Evolutionary conservation across 83 land plant genomes (phyloP).

Genomic region (Thuja plicata): DNA sequence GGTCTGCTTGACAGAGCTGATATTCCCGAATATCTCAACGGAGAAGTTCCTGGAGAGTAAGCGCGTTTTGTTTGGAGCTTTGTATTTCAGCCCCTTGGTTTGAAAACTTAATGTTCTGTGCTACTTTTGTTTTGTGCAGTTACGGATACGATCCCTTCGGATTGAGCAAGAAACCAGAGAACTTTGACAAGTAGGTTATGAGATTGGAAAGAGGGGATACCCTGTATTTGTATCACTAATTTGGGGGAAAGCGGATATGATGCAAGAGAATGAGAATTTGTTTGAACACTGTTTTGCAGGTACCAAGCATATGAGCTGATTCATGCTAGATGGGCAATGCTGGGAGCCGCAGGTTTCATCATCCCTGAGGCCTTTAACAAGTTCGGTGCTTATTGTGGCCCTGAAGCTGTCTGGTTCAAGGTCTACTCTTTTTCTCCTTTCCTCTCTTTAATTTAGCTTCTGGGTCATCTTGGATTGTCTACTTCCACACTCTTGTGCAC

Average conservation of each 20-base stretch:
- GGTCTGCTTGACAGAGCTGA: constrained; percentile 91
- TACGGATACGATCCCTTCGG: constrained; percentile 99
- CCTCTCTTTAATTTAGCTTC: neutral
- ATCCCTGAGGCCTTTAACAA: constrained; percentile 99
- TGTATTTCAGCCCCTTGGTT: neutral
- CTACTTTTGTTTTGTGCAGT: constrained; percentile 36
- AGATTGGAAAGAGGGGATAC: neutral
- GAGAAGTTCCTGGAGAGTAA: constrained; percentile 99
- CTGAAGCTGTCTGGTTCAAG: constrained; percentile 99
- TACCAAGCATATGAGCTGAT: constrained; percentile 96
- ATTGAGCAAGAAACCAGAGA: constrained; percentile 91
- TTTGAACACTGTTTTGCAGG: constrained; percentile 30
- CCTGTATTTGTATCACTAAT: neutral
- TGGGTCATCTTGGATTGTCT: neutral
- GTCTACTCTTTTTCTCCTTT: constrained; percentile 23
- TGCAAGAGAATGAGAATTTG: neutral
- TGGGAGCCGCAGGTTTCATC: constrained; percentile 97
- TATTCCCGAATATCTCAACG: constrained; percentile 90
- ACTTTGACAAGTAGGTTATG: constrained; percentile 85
- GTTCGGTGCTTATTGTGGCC: constrained; percentile 96
- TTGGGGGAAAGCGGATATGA: neutral
- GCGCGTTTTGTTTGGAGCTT: constrained; percentile 12
- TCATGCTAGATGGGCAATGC: constrained; percentile 99
- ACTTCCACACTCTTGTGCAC: too few species aligned
- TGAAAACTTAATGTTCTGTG: neutral